Conservation (phyloP, 139 green algal genomes). For the Coelastrella sp. region DNA sequence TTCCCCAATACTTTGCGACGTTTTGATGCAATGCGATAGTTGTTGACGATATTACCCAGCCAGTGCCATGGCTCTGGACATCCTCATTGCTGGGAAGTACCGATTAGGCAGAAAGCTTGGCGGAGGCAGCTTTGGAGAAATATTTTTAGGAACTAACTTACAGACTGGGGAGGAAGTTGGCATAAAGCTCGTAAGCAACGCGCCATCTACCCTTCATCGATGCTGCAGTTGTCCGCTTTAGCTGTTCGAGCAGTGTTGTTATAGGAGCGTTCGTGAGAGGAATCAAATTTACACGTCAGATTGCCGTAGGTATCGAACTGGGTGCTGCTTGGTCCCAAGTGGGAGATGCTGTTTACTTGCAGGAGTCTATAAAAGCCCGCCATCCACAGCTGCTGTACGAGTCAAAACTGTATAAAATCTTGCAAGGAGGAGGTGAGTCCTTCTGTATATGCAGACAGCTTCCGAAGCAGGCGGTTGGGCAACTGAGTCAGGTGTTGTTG, state of each 20-base stretch:
- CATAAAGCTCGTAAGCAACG: conserved; percentile 93
- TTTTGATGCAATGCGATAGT: too few relatives aligned
- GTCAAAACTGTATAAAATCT: conserved; percentile 95
- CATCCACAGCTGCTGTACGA: conserved; percentile 96
- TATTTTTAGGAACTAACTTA: conserved; percentile 94
- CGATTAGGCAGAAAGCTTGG: conserved; percentile 86
- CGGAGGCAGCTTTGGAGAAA: conserved; percentile 89
- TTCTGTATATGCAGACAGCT: background rate
- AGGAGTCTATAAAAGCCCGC: conserved; percentile 90
- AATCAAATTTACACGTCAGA: background rate
- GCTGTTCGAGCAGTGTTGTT: background rate
- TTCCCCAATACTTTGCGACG: too few relatives aligned
- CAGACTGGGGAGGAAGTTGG: conserved; percentile 97
- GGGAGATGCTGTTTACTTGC: conserved; percentile 32
- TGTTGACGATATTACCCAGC: too few relatives aligned
- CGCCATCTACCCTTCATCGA: background rate
- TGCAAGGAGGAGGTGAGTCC: conserved; percentile 89
- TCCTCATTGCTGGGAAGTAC: conserved; percentile 74
- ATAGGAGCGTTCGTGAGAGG: background rate
- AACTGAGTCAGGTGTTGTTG: background rate
- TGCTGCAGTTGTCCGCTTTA: background rate
- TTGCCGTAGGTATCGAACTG: background rate
- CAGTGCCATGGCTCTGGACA: conserved; percentile 38
- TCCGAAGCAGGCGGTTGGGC: background rate
- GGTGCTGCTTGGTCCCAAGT: background rate